These are phyloP conservation scores for Boletus huronensis DNA, from an alignment of 768 basidiomycete genomes.

Conservation along the genomic window DNA sequence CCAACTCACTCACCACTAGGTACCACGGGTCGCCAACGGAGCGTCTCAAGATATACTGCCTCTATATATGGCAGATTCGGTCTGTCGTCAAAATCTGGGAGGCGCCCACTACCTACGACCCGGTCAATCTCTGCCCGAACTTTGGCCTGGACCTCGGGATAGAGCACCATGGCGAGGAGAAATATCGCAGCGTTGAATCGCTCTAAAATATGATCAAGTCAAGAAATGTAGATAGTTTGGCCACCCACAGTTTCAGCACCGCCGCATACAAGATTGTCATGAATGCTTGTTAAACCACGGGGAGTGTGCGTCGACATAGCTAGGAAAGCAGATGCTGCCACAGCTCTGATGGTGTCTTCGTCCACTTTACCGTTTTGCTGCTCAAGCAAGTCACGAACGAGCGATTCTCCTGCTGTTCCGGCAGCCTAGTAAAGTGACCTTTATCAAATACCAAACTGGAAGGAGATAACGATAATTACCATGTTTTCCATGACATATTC, in stretches of 20 bases:
- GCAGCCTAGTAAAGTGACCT: constrained; percentile 3
- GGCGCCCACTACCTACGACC: constrained; percentile 29
- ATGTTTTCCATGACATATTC: constrained; percentile 24
- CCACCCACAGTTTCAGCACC: constrained; percentile 27
- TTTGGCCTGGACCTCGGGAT: constrained; percentile 31
- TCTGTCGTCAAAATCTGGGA: constrained; percentile 29
- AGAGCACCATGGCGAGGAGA: constrained; percentile 33
- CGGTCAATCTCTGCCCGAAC: constrained; percentile 32
- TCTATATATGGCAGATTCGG: constrained; percentile 30
- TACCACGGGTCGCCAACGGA: constrained; percentile 31
- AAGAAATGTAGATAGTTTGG: background rate
- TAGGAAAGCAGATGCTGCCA: constrained; percentile 21
- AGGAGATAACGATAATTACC: constrained; percentile 6
- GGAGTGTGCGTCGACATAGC: constrained; percentile 9
- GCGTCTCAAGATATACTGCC: constrained; percentile 30
- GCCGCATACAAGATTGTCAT: constrained; percentile 11
- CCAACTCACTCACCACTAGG: constrained; percentile 25
- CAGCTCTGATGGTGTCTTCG: constrained; percentile 19
- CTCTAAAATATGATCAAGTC: constrained; percentile 11
- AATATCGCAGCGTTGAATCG: constrained; percentile 21
- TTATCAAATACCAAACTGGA: background rate
- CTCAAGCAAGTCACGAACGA: constrained; percentile 20
- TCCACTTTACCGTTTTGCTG: background rate
- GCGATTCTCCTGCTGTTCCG: constrained; percentile 19
- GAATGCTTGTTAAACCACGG: background rate